Conservation (phyloP, 2,329 filamentous ascomycete species). For the Microsporum audouinii region DNA sequence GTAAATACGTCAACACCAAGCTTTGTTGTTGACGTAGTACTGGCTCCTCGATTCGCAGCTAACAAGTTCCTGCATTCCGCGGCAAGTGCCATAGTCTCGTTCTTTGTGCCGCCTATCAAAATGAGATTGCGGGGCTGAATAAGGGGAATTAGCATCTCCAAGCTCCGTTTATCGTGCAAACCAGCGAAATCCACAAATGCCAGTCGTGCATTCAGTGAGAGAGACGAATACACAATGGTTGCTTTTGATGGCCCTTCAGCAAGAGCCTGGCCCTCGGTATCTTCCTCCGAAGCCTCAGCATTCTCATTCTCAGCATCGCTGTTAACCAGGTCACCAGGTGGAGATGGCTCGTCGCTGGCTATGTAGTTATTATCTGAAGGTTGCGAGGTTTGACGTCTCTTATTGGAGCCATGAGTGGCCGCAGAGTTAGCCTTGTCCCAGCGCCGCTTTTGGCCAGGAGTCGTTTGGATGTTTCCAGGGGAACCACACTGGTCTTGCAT, state of each 20-base stretch:
- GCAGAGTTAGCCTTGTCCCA: constrained; percentile 62
- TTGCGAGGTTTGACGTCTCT: constrained; percentile 44
- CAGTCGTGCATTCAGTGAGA: constrained; percentile 63
- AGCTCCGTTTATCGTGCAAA: constrained; percentile 80
- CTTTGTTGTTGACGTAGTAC: constrained; percentile 7
- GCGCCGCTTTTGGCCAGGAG: constrained; percentile 81
- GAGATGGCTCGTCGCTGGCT: constrained; percentile 39
- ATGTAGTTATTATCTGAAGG: constrained; percentile 16
- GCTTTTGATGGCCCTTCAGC: constrained; percentile 62
- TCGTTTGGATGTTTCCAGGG: constrained; percentile 46
- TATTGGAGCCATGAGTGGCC: constrained; percentile 40
- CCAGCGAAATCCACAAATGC: constrained; percentile 87
- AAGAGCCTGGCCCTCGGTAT: constrained; percentile 38
- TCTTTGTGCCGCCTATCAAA: constrained; percentile 66
- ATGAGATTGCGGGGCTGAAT: constrained; percentile 92
- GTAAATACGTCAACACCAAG: constrained; percentile 61
- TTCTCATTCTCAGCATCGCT: constrained; percentile 43
- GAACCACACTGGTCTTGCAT: constrained; percentile 49
- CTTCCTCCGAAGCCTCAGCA: constrained; percentile 46
- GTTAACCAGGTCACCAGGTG: constrained; percentile 20
- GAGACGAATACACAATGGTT: constrained; percentile 49
- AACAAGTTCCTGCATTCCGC: constrained; percentile 64
- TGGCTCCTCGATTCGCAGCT: constrained; percentile 30
- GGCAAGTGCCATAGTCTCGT: constrained; percentile 69
- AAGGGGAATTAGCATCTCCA: constrained; percentile 88